Percentiles rank a stretch among this genome's conserved stretches.
These are phyloP conservation scores for Paramarasmius palmivorus DNA, from an alignment of 1,284 basidiomycete genomes.

Conservation along the genomic window DNA sequence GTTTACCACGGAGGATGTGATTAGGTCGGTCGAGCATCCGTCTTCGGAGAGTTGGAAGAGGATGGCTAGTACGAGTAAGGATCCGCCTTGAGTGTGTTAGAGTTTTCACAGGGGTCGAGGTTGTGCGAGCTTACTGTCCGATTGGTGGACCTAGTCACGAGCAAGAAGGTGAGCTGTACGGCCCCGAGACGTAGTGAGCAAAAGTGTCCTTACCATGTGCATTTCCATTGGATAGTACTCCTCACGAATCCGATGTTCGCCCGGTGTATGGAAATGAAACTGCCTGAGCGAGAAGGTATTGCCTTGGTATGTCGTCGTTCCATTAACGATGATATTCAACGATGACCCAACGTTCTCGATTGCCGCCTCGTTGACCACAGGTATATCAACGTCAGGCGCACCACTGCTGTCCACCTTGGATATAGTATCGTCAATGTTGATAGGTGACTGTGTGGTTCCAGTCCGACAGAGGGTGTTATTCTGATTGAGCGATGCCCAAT, in stretches of 20 bases:
- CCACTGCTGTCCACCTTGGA: background rate
- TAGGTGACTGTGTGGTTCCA: slow-evolving; percentile 1
- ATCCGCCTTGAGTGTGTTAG: background rate
- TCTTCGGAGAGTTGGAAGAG: slow-evolving; percentile 1
- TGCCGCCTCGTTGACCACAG: background rate
- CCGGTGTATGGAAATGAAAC: slow-evolving; percentile 14
- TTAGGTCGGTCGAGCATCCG: background rate
- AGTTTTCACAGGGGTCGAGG: background rate
- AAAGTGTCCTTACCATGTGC: slow-evolving; percentile 14
- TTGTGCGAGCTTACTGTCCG: background rate
- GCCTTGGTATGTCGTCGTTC: slow-evolving; percentile 8
- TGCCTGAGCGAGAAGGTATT: slow-evolving; percentile 8
- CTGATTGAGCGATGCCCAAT: background rate
- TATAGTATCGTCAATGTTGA: background rate
- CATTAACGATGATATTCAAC: slow-evolving; percentile 7
- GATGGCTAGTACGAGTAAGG: slow-evolving; percentile 3
- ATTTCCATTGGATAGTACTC: slow-evolving; percentile 15
- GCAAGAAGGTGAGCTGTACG: background rate
- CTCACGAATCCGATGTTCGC: slow-evolving; percentile 8
- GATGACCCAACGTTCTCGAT: slow-evolving; percentile 11
- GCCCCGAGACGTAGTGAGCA: too few species aligned
- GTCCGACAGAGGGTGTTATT: background rate
- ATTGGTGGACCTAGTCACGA: slow-evolving; percentile 1
- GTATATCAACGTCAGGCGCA: background rate
- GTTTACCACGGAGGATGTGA: background rate